Conservation (phyloP, 2,329 filamentous ascomycete genomes). For the Furcasterigmium sp. region DNA sequence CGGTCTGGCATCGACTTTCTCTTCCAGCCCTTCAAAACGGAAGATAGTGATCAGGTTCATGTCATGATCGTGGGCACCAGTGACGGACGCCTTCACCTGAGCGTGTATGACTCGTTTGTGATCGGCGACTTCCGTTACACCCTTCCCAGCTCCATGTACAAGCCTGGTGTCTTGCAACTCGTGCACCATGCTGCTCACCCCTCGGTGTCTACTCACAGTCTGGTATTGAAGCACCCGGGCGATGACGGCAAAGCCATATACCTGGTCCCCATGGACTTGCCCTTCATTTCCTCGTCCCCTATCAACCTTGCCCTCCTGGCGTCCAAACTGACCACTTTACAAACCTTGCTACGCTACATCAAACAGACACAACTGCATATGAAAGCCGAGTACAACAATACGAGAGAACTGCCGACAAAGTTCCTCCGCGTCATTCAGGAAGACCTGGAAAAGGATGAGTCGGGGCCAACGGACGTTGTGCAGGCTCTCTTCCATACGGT, state of each 20-base stretch:
- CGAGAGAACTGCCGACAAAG: constrained; percentile 70
- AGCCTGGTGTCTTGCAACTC: constrained; percentile 29
- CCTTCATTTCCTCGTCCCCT: constrained; percentile 72
- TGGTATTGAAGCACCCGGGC: constrained; percentile 52
- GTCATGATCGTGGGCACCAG: constrained; percentile 71
- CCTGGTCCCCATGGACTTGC: constrained; percentile 75
- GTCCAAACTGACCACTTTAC: constrained; percentile 79
- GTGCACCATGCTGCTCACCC: constrained; percentile 66
- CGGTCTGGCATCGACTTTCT: constrained; percentile 64
- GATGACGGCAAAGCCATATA: constrained; percentile 40
- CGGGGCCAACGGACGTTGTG: constrained; percentile 57
- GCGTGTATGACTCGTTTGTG: constrained; percentile 80
- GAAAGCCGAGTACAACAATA: constrained; percentile 75
- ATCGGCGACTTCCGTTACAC: constrained; percentile 61
- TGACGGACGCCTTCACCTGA: constrained; percentile 68
- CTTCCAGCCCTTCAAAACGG: constrained; percentile 56
- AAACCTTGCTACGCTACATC: constrained; percentile 82
- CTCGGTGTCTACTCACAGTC: constrained; percentile 67
- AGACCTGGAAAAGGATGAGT: constrained; percentile 58
- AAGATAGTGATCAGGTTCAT: constrained; percentile 70
- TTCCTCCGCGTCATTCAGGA: constrained; percentile 75
- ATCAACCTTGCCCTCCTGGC: constrained; percentile 80
- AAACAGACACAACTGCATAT: constrained; percentile 76
- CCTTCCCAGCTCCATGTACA: constrained; percentile 19
- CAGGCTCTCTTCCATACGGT: constrained; percentile 79